A percentile compares a stretch with the other conserved stretches of the same genome.
phyloP scores from a whole-genome alignment of 2,329 filamentous ascomycete genomes.

The Colletotrichum tofieldiae region DNA sequence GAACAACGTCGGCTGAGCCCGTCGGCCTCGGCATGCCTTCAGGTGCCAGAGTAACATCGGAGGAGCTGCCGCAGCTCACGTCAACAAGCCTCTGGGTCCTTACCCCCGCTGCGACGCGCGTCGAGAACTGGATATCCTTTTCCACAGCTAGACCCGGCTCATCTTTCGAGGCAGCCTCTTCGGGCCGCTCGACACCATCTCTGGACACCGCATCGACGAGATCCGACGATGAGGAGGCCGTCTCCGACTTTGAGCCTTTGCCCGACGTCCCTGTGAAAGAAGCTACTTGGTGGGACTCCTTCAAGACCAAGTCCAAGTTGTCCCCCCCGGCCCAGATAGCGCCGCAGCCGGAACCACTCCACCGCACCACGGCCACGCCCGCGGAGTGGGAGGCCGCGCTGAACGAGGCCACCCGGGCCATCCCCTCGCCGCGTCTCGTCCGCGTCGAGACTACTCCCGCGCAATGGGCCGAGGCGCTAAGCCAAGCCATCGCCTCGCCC shows the following conservation, averaged over 20 bases:
- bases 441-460: constrained; percentile 33
- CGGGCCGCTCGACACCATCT: constrained; percentile 33
- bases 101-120: constrained; percentile 8
- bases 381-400: constrained; percentile 43
- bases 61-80: constrained; percentile 50
- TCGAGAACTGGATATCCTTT: constrained; percentile 45
- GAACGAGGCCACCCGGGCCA: constrained; percentile 22
- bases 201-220: constrained; percentile 36
- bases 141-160: constrained; percentile 10
- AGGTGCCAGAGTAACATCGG: constrained; percentile 46
- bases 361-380: constrained; percentile 20
- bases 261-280: constrained; percentile 15
- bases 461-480: constrained; percentile 42
- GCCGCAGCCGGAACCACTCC: constrained; percentile 8
- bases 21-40: constrained; percentile 41
- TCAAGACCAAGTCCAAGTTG: constrained; percentile 11
- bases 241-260: constrained; percentile 35
- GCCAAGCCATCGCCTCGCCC: constrained; percentile 33
- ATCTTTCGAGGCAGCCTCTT: constrained; percentile 7
- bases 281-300: constrained; percentile 41
- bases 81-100: constrained; percentile 55
- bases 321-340: background rate
- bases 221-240: constrained; percentile 23
- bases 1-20: constrained; percentile 41
- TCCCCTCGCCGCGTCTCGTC: background rate